These are phyloP conservation scores for Penicillium herquei DNA, from an alignment of 495 filamentous ascomycete genomes.

Conservation along the genomic window DNA sequence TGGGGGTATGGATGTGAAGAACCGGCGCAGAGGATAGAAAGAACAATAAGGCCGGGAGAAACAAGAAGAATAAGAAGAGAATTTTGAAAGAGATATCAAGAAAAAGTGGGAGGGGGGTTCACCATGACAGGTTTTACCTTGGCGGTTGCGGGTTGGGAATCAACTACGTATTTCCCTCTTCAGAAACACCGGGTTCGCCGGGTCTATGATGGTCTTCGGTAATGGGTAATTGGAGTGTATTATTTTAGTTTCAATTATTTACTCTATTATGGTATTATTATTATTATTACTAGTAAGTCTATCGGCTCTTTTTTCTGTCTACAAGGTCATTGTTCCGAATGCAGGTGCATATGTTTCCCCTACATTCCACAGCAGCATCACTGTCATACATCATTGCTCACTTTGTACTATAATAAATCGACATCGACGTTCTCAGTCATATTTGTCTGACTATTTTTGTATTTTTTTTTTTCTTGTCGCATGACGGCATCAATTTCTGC, in stretches of 20 bases:
- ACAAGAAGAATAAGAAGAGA: slow-evolving; percentile 7
- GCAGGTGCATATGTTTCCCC: neutral
- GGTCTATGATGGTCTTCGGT: too few relatives aligned
- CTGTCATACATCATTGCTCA: neutral
- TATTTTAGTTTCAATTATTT: neutral
- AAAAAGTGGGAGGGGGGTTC: slow-evolving; percentile 26
- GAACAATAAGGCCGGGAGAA: slow-evolving; percentile 4
- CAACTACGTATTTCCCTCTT: slow-evolving; percentile 12
- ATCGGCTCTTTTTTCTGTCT: too few relatives aligned
- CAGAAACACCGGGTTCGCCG: slow-evolving; percentile 34
- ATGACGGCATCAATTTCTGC: slow-evolving; percentile 18
- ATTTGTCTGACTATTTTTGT: neutral
- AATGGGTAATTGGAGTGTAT: neutral
- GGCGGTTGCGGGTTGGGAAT: slow-evolving; percentile 4
- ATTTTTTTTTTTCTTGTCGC: slow-evolving; percentile 1
- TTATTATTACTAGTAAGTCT: too few relatives aligned
- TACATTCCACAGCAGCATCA: neutral
- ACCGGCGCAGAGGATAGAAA: neutral
- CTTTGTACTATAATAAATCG: neutral
- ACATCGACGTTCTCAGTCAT: neutral
- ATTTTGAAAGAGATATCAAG: slow-evolving; percentile 11
- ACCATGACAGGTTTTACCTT: slow-evolving; percentile 31
- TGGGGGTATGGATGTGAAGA: slow-evolving; percentile 10
- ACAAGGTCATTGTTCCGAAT: neutral
- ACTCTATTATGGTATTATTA: too few relatives aligned